A percentile compares a stretch with the other conserved stretches of the same genome.
Conservation (phyloP, 768 basidiomycete species). For the Suillus bovinus region DNA sequence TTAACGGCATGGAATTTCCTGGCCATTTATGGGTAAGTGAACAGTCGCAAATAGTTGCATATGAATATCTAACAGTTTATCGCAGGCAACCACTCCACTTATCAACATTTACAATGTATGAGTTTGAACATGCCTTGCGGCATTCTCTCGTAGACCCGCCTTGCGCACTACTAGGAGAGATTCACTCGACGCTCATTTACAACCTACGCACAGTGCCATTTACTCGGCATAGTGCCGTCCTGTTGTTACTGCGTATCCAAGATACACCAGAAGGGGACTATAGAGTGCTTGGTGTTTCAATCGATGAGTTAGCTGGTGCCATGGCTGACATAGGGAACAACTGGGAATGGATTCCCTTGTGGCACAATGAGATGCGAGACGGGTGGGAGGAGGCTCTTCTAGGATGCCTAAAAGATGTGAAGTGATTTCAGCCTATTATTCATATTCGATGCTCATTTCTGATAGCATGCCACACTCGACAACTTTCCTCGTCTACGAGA, state of each 20-base stretch:
- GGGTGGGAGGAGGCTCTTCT: conserved; percentile 93
- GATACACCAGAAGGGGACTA: conserved; percentile 45
- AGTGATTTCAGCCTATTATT: conserved; percentile 35
- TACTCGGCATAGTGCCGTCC: conserved; percentile 70
- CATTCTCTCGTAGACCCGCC: conserved; percentile 70
- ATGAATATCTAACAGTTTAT: conserved; percentile 9
- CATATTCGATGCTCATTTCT: conserved; percentile 5
- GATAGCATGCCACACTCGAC: conserved; percentile 70
- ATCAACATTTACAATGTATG: conserved; percentile 89
- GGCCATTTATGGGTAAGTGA: conserved; percentile 84
- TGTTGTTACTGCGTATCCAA: conserved; percentile 54
- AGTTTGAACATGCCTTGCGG: conserved; percentile 84
- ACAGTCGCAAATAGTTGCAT: not conserved
- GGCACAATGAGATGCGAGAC: conserved; percentile 70
- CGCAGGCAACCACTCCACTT: conserved; percentile 82
- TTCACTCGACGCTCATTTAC: conserved; percentile 88
- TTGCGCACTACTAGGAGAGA: conserved; percentile 80
- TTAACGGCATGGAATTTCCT: conserved; percentile 94
- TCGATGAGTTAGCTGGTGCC: conserved; percentile 62
- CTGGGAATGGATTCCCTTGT: conserved; percentile 79
- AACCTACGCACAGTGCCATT: conserved; percentile 82
- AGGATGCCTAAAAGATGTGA: conserved; percentile 86
- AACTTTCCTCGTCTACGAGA: conserved; percentile 75
- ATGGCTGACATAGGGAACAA: conserved; percentile 84
- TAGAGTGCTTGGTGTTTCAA: conserved; percentile 52